Evolutionary conservation across 495 filamentous ascomycete genomes (phyloP).

Genomic region (Trichoderma erinaceum): DNA sequence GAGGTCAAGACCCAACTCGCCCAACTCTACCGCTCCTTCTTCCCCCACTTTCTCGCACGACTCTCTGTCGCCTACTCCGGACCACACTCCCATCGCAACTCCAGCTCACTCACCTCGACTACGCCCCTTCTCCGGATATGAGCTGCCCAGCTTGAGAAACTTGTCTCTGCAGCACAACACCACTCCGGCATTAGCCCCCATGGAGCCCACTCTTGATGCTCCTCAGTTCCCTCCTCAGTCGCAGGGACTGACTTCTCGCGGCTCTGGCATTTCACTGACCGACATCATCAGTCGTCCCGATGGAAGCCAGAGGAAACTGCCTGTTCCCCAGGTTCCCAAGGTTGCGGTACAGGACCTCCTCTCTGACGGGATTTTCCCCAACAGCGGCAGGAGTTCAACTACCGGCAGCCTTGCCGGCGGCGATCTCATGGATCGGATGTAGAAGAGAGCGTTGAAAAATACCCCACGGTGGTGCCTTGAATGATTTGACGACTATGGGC

Average conservation of each 20-base stretch:
- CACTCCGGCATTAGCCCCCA: slow-evolving; percentile 82
- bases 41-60: slow-evolving; percentile 98
- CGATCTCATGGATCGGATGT: slow-evolving; percentile 36
- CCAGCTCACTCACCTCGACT: slow-evolving; percentile 93
- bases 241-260: slow-evolving; percentile 35
- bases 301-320: slow-evolving; percentile 86
- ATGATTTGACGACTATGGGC: slow-evolving; percentile 16
- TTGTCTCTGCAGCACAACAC: slow-evolving; percentile 66
- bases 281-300: slow-evolving; percentile 90
- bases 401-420: slow-evolving; percentile 42
- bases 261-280: slow-evolving; percentile 66
- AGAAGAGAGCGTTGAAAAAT: not conserved
- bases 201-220: slow-evolving; percentile 70
- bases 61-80: slow-evolving; percentile 90
- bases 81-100: slow-evolving; percentile 92
- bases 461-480: not conserved
- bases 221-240: slow-evolving; percentile 31
- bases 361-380: slow-evolving; percentile 52
- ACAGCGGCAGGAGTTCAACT: slow-evolving; percentile 43
- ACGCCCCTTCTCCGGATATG: slow-evolving; percentile 62
- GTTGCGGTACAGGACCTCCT: slow-evolving; percentile 85
- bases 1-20: slow-evolving; percentile 85
- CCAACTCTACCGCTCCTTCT: slow-evolving; percentile 89
- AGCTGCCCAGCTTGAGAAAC: slow-evolving; percentile 84
- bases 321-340: slow-evolving; percentile 81